Evolutionary conservation across 2,329 filamentous ascomycete genomes (phyloP).

Genomic region (Ophiostoma sp.): DNA sequence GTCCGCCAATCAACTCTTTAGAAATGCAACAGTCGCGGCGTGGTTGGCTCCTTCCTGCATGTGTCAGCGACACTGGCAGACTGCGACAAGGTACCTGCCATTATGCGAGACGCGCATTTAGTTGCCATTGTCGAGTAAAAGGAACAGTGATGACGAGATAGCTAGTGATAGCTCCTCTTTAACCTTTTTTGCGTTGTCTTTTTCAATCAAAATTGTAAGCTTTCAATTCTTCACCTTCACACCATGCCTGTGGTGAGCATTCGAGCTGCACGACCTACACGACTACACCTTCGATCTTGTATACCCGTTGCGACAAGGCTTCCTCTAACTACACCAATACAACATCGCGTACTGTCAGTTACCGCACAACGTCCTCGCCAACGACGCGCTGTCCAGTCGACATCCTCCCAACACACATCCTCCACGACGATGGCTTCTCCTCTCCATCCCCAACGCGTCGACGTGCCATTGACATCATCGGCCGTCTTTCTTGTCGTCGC

Average conservation of each 20-base stretch:
- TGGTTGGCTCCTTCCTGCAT: background rate
- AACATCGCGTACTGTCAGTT: background rate
- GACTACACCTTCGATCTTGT: background rate
- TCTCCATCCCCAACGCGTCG: constrained; percentile 48
- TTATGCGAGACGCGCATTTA: background rate
- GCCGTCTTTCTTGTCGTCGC: constrained; percentile 57
- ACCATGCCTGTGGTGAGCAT: background rate
- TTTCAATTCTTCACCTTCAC: background rate
- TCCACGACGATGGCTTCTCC: background rate
- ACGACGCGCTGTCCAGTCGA: background rate
- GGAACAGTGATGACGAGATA: background rate
- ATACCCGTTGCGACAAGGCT: background rate
- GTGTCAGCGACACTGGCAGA: background rate
- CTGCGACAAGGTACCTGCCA: background rate
- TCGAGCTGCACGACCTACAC: background rate
- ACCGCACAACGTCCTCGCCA: background rate
- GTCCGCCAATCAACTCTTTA: background rate
- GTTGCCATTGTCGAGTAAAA: background rate
- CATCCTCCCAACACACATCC: background rate
- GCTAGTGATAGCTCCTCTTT: background rate
- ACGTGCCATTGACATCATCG: constrained; percentile 52
- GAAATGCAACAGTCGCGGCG: background rate
- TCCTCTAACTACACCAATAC: background rate
- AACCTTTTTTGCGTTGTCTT: background rate
- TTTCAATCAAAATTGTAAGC: background rate